Evolutionary conservation across 2,329 filamentous ascomycete species (phyloP), one percentile per base, ranked within the genome.

Genomic region (Pseudogymnoascus sp.): DNA sequence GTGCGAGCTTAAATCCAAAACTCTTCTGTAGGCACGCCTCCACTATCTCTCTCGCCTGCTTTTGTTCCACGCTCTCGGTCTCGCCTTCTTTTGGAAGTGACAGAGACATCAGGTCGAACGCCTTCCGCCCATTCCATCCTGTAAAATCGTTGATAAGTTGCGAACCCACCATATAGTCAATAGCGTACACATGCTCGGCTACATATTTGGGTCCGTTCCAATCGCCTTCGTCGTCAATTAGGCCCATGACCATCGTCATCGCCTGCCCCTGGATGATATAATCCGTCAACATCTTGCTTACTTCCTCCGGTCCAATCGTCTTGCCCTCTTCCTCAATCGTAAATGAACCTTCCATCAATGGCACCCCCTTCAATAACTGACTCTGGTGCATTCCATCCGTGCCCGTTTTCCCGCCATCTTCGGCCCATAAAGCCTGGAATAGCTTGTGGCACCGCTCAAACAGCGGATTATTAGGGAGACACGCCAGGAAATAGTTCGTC

Each of bases 191-290:
- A 61, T 80, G 76, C 60, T 80, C 68, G 2, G 72, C 69, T 2
- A 75, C 73, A 64, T 84, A 84, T 36, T 72, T 68, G 0, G 82
- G 81, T 1, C 82, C 81, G 66, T 84, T 70, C 82, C 82, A 85
- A 0, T 68, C 72, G 30, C 75, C 77, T 30, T 78, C 75, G 2
- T 75, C 71, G 63, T 84, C 81, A 0, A 82, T 67, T 4, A 80
- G 75, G 1, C 78, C 76, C 76, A 82, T 77, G 0, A 79, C 80
- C 69, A 80, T 71, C 6, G 74, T 75, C 64, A 82, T 75, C 2
- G 74, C 79, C 63, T 83, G 80, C 2, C 80, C 81, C 63, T 85
- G 81, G 39, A 80, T 78, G 61, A 83, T 82, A 64, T 84, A 85
- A 65, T 85, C 81, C 2, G 77, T 78, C 66, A 84, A 72, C 64